A percentile compares a stretch with the other conserved stretches of the same genome.
Evolutionary conservation across 2,329 filamentous ascomycete genomes (phyloP).

Genomic region (Pseudogymnoascus pannorum): DNA sequence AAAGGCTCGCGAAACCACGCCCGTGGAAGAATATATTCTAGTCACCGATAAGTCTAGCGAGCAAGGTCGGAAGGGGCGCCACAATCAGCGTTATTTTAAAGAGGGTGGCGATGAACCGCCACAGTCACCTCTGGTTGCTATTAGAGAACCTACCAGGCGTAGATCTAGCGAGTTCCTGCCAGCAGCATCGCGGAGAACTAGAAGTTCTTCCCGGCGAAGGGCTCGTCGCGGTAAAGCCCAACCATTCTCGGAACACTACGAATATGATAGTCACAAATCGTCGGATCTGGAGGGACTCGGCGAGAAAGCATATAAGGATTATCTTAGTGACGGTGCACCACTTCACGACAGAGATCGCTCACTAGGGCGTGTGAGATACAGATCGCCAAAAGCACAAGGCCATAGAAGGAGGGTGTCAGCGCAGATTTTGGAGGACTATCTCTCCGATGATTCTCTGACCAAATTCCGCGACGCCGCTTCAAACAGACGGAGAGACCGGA

Average conservation of each 20-base stretch:
- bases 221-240: neutral
- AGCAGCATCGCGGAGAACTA: neutral
- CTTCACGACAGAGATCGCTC: neutral
- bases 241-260: neutral
- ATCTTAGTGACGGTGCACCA: neutral
- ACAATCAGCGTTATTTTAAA: neutral
- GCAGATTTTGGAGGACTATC: neutral
- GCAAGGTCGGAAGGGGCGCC: neutral
- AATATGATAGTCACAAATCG: neutral
- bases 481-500: neutral
- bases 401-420: neutral
- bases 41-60: neutral
- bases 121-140: neutral
- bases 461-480: neutral
- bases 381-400: neutral
- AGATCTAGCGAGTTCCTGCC: neutral
- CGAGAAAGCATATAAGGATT: neutral
- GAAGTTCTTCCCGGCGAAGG: neutral
- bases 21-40: neutral
- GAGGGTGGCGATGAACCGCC: neutral
- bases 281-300: neutral
- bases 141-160: neutral
- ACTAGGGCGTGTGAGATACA: neutral
- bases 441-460: neutral
- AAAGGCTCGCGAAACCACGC: neutral